A percentile compares a stretch with the other conserved stretches of the same genome.
These are phyloP conservation scores for Helicostylum pulchrum DNA, from an alignment of 192 early-diverging fungal species.

Conservation along the genomic window DNA sequence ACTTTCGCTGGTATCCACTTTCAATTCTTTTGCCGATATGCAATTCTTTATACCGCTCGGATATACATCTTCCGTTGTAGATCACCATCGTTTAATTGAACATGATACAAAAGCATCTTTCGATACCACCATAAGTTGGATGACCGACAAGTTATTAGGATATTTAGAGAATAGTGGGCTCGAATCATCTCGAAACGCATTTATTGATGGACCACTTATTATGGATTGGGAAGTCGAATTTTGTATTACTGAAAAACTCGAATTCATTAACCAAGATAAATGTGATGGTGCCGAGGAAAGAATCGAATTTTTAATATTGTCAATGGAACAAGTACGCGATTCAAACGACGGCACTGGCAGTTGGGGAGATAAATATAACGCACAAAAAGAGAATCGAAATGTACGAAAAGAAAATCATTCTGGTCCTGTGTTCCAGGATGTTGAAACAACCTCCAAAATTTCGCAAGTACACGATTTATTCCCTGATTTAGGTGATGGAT, in stretches of 20 bases:
- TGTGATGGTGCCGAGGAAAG: conserved; percentile 50
- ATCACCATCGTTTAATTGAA: conserved; percentile 10
- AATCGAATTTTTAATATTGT: conserved; percentile 60
- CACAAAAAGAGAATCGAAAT: background rate
- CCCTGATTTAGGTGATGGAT: conserved; percentile 86
- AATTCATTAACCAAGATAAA: conserved; percentile 35
- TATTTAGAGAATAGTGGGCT: conserved; percentile 65
- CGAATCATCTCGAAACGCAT: conserved; percentile 53
- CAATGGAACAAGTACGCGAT: conserved; percentile 66
- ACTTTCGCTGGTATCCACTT: conserved; percentile 43
- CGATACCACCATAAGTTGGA: conserved; percentile 14
- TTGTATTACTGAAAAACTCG: conserved; percentile 56
- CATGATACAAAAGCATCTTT: background rate
- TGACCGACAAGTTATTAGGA: conserved; percentile 51
- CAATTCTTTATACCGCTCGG: conserved; percentile 44
- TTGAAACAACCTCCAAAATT: conserved; percentile 59
- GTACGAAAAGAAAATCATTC: background rate
- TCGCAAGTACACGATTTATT: conserved; percentile 86
- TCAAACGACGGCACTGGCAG: conserved; percentile 32
- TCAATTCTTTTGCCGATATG: conserved; percentile 50
- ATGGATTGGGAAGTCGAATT: conserved; percentile 81
- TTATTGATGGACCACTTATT: conserved; percentile 75
- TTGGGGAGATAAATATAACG: background rate
- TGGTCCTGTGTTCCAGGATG: conserved; percentile 40
- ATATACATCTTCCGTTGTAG: conserved; percentile 20